These are phyloP conservation scores for Collybia mongolica DNA, from an alignment of 768 basidiomycete species.

Conservation along the genomic window DNA sequence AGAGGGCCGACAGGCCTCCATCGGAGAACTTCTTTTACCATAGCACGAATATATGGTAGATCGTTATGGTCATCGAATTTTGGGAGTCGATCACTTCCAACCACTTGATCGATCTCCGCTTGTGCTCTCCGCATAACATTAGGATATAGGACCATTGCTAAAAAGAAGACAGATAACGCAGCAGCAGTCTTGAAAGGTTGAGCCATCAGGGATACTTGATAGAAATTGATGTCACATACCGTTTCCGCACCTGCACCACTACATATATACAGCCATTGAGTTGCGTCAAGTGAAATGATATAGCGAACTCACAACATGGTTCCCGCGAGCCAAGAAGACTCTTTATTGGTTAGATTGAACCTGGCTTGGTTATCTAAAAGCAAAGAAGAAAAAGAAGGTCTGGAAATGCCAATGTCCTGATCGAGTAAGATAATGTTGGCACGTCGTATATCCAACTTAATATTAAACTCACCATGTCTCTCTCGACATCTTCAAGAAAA, in stretches of 20 bases:
- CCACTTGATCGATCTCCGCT: conserved; percentile 46
- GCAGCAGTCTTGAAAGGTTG: conserved; percentile 37
- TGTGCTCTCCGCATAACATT: conserved; percentile 53
- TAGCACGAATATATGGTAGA: conserved; percentile 47
- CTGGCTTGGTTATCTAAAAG: conserved; percentile 38
- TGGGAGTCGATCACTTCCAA: conserved; percentile 36
- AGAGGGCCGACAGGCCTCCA: conserved; percentile 48
- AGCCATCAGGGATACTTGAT: not conserved
- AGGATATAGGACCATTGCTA: conserved; percentile 44
- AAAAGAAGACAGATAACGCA: conserved; percentile 43
- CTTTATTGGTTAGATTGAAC: conserved; percentile 37
- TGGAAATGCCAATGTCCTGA: conserved; percentile 29
- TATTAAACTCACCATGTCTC: conserved; percentile 22
- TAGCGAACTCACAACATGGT: not conserved
- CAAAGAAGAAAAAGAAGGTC: conserved; percentile 41
- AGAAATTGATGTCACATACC: conserved; percentile 8
- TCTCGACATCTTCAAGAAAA: conserved; percentile 31
- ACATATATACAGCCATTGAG: conserved; percentile 31
- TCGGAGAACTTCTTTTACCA: conserved; percentile 48
- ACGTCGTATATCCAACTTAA: not conserved
- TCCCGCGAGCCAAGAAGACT: conserved; percentile 2
- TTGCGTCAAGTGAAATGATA: not conserved
- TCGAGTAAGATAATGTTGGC: conserved; percentile 26
- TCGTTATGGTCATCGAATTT: conserved; percentile 35
- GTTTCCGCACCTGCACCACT: conserved; percentile 28